phyloP scores from a whole-genome alignment of 2,329 filamentous ascomycete species.

The Fusarium nisikadoi region DNA sequence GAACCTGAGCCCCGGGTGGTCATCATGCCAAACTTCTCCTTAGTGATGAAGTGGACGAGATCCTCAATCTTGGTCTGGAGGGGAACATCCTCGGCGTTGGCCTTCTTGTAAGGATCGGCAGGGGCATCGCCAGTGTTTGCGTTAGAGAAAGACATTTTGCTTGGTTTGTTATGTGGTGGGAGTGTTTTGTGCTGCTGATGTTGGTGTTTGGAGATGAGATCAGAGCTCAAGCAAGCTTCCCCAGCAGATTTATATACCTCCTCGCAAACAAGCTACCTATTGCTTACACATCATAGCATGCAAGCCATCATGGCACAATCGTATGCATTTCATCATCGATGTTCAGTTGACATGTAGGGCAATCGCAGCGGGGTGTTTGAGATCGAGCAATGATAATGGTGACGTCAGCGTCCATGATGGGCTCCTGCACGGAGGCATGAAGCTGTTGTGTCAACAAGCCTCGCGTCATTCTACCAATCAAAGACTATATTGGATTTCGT shows the following conservation, averaged over 20 bases:
- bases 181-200: constrained; percentile 9
- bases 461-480: constrained; percentile 17
- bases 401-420: constrained; percentile 28
- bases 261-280: neutral
- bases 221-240: constrained; percentile 6
- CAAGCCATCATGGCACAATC: constrained; percentile 37
- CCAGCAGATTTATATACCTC: constrained; percentile 33
- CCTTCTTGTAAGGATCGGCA: constrained; percentile 83
- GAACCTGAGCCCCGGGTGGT: constrained; percentile 76
- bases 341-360: constrained; percentile 6
- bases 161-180: neutral
- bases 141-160: constrained; percentile 60
- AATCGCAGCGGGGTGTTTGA: constrained; percentile 20
- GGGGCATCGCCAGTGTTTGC: constrained; percentile 69
- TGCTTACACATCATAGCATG: constrained; percentile 27
- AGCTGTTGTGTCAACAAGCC: constrained; percentile 17
- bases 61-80: constrained; percentile 81
- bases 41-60: constrained; percentile 74
- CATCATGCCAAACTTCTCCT: constrained; percentile 88
- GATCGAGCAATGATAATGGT: constrained; percentile 27
- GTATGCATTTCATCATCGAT: constrained; percentile 46
- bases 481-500: neutral
- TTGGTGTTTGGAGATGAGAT: constrained; percentile 22
- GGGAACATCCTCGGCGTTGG: constrained; percentile 70
- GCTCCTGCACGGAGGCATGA: neutral